phyloP scores from a whole-genome alignment of 2,329 filamentous ascomycete species.

The Nothophoma quercina region DNA sequence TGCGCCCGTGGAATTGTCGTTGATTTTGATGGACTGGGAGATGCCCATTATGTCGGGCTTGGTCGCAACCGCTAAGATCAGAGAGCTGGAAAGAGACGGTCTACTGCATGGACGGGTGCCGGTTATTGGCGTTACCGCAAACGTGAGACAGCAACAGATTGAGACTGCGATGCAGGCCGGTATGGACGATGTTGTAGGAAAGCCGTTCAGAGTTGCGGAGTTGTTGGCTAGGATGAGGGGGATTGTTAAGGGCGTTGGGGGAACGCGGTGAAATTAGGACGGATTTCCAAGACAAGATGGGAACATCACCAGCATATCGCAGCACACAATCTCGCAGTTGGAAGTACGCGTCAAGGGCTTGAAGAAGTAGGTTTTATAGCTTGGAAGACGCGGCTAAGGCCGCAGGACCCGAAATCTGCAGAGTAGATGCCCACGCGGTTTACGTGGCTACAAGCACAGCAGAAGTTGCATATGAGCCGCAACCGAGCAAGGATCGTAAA shows the following conservation, averaged over 20 bases:
- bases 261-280: background rate
- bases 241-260: conserved; percentile 16
- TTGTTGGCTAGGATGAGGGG: conserved; percentile 32
- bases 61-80: conserved; percentile 35
- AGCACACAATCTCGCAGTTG: too few relatives aligned
- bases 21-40: conserved; percentile 47
- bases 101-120: conserved; percentile 32
- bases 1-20: conserved; percentile 17
- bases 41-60: conserved; percentile 48
- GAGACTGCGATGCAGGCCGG: conserved; percentile 37
- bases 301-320: too few relatives aligned
- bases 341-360: too few relatives aligned
- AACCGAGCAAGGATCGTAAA: too few relatives aligned
- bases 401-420: too few relatives aligned
- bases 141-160: conserved; percentile 44
- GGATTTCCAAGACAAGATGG: too few relatives aligned
- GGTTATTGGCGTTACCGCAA: conserved; percentile 47
- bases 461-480: too few relatives aligned
- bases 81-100: conserved; percentile 32
- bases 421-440: too few relatives aligned
- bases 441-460: too few relatives aligned
- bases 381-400: too few relatives aligned
- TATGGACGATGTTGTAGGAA: conserved; percentile 70
- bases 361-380: too few relatives aligned
- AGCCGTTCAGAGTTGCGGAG: conserved; percentile 66